phyloP scores from a whole-genome alignment of 495 filamentous ascomycete species.

The Durotheca rogersii region DNA sequence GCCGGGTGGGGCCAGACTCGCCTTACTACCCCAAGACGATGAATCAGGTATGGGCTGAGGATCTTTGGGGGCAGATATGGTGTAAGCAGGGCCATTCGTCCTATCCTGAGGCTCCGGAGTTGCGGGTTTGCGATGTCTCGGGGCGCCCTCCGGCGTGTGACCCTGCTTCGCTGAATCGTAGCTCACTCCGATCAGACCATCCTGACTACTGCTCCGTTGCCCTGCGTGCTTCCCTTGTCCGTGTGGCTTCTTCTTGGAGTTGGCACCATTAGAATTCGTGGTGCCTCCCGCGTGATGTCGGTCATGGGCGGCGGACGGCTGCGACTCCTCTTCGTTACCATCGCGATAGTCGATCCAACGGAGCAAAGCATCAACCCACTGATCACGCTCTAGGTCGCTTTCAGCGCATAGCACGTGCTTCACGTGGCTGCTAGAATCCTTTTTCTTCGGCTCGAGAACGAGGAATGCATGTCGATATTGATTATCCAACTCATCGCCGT shows the following conservation, averaged over 20 bases:
- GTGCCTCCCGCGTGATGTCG: conserved; percentile 35
- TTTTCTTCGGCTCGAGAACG: conserved; percentile 92
- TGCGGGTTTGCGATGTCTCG: conserved; percentile 27
- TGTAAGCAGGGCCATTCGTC: conserved; percentile 46
- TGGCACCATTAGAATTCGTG: conserved; percentile 38
- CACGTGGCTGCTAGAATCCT: conserved; percentile 87
- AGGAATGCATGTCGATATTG: conserved; percentile 97
- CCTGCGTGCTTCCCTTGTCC: conserved; percentile 36
- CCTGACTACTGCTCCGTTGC: conserved; percentile 38
- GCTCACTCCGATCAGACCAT: conserved; percentile 73
- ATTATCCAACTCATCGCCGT: conserved; percentile 77
- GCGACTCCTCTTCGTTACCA: conserved; percentile 54
- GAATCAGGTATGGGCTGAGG: conserved; percentile 81
- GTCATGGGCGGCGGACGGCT: conserved; percentile 32
- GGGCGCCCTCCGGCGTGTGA: conserved; percentile 45
- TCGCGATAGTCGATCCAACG: conserved; percentile 82
- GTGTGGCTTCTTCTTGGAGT: conserved; percentile 55
- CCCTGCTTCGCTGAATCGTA: conserved; percentile 83
- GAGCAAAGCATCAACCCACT: conserved; percentile 88
- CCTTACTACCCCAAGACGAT: conserved; percentile 83
- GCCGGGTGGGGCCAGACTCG: conserved; percentile 45
- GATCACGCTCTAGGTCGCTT: conserved; percentile 87
- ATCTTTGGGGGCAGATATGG: conserved; percentile 87
- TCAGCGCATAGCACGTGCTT: conserved; percentile 95
- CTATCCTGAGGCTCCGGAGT: conserved; percentile 41